Evolutionary conservation across 129 eudicot genomes (phyloP).

Genomic region (Dittrichia graveolens): DNA sequence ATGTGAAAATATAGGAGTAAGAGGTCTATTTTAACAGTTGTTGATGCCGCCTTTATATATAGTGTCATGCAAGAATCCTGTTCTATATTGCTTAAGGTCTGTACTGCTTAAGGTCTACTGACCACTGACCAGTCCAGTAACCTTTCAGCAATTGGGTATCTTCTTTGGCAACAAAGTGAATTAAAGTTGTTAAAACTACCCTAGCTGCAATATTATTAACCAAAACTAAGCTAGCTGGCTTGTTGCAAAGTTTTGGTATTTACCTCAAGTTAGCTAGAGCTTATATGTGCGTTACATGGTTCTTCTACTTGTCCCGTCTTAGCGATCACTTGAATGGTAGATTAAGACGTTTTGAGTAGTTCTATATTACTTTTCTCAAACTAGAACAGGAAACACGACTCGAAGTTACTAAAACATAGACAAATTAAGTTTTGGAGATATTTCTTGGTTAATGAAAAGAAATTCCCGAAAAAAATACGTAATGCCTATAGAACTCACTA

Average conservation of each 20-base stretch:
- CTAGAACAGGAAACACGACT: background rate
- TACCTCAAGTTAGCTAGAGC: background rate
- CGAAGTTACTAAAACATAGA: no score
- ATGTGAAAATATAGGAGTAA: no score
- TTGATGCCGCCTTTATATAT: conserved; percentile 4
- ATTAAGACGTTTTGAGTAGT: background rate
- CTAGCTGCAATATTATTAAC: background rate
- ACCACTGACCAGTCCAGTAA: no score
- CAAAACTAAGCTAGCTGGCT: background rate
- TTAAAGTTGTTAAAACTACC: background rate
- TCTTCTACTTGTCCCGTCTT: background rate
- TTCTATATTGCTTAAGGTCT: background rate
- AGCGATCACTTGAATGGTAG: background rate
- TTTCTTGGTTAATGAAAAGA: no score
- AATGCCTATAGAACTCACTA: conserved; percentile 20
- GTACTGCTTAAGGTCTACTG: no score
- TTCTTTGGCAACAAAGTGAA: background rate
- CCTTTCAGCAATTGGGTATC: background rate
- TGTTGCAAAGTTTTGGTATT: background rate
- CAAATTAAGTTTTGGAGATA: no score
- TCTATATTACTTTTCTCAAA: background rate
- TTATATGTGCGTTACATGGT: no score
- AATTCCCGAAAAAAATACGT: background rate
- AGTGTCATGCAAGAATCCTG: conserved; percentile 10
- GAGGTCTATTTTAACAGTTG: background rate